Percentiles rank a stretch among this genome's conserved stretches.
These are phyloP conservation scores for Pleurotus tuoliensis DNA, from an alignment of 768 basidiomycete genomes.

Conservation along the genomic window DNA sequence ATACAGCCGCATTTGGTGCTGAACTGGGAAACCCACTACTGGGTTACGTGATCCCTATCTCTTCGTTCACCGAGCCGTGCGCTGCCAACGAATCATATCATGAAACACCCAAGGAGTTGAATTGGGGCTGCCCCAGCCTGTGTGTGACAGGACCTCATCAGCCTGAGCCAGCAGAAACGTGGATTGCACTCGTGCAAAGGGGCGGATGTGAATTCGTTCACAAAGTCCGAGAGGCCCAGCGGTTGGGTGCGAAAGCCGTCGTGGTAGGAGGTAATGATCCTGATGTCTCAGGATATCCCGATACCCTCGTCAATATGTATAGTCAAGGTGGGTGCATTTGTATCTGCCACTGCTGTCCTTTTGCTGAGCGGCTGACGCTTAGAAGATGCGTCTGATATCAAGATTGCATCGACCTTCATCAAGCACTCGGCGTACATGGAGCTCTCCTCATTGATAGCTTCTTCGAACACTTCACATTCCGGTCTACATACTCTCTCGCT, in stretches of 20 bases:
- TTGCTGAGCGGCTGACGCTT: constrained; percentile 11
- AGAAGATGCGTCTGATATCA: constrained; percentile 86
- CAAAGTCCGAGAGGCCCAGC: constrained; percentile 74
- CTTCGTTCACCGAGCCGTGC: constrained; percentile 60
- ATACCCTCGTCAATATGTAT: constrained; percentile 87
- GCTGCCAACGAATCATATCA: constrained; percentile 19
- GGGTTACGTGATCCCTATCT: constrained; percentile 69
- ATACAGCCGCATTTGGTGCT: constrained; percentile 69
- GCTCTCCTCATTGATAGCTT: constrained; percentile 62
- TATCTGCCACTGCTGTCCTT: background rate
- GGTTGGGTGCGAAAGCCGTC: constrained; percentile 79
- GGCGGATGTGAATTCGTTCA: constrained; percentile 89
- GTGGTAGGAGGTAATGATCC: constrained; percentile 88
- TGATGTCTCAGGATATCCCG: constrained; percentile 59
- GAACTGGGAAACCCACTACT: constrained; percentile 65
- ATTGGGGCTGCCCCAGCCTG: constrained; percentile 66
- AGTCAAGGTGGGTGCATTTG: constrained; percentile 61
- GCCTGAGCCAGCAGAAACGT: constrained; percentile 64
- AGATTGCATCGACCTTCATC: constrained; percentile 85
- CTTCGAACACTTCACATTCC: constrained; percentile 77
- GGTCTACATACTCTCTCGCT: constrained; percentile 73
- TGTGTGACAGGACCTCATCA: constrained; percentile 52
- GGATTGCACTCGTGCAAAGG: constrained; percentile 90
- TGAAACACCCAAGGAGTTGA: constrained; percentile 23
- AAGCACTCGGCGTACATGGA: constrained; percentile 75